phyloP scores from a whole-genome alignment of 2,329 filamentous ascomycete genomes.

The Aspergillus felis region DNA sequence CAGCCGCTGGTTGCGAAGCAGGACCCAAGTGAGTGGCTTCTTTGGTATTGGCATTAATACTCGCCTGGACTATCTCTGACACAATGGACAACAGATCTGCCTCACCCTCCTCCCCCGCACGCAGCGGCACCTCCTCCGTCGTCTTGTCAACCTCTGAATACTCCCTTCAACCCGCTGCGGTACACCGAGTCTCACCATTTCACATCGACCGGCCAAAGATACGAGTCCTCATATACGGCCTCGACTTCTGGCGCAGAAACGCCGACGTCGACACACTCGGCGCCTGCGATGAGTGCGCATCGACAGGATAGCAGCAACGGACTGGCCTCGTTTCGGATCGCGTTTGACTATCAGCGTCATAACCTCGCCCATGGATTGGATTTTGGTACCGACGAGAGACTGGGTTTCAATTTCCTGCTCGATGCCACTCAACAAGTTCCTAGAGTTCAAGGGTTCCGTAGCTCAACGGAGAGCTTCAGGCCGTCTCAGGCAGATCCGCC shows the following conservation, averaged over 20 bases:
- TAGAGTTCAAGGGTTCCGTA: slow-evolving; percentile 47
- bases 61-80: background rate
- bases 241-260: slow-evolving; percentile 26
- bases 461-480: slow-evolving; percentile 23
- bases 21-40: slow-evolving; percentile 25
- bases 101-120: background rate
- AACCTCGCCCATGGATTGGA: slow-evolving; percentile 54
- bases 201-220: slow-evolving; percentile 16
- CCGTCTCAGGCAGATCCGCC: slow-evolving; percentile 18
- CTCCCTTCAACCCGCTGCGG: slow-evolving; percentile 21
- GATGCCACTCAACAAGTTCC: slow-evolving; percentile 55
- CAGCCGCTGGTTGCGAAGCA: slow-evolving; percentile 41
- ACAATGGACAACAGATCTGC: background rate
- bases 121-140: background rate
- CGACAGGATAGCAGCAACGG: slow-evolving; percentile 23
- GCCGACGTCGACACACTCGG: slow-evolving; percentile 27
- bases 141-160: background rate
- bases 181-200: slow-evolving; percentile 23
- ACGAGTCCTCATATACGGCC: slow-evolving; percentile 27
- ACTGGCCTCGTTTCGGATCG: slow-evolving; percentile 33
- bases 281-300: slow-evolving; percentile 17
- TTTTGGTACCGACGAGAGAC: slow-evolving; percentile 56
- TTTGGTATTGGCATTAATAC: background rate
- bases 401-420: slow-evolving; percentile 71
- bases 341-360: slow-evolving; percentile 42